A percentile compares a stretch with the other conserved stretches of the same genome.
Conservation (phyloP, 169 alveolate species). For the Eimeria falciformis region DNA sequence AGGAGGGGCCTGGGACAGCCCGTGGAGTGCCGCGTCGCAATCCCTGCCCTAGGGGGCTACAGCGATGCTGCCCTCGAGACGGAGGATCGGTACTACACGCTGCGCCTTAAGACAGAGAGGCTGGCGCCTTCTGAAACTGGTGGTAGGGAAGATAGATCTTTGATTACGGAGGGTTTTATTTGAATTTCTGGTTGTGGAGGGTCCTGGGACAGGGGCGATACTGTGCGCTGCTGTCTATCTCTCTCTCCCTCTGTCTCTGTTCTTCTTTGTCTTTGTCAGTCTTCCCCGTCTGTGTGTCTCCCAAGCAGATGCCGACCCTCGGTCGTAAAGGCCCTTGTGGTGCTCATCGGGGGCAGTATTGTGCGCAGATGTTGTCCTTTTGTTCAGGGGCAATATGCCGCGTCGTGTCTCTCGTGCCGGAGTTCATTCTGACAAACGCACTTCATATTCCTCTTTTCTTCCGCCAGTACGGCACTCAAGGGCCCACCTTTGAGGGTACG, state of each 20-base stretch:
- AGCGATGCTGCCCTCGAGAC: constrained; percentile 84
- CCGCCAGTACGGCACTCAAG: constrained; percentile 84
- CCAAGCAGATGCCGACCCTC: background rate
- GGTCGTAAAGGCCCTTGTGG: background rate
- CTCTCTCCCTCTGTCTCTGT: no score
- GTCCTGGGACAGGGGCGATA: background rate
- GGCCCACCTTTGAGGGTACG: constrained; percentile 78
- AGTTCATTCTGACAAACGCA: constrained; percentile 85
- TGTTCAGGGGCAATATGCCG: constrained; percentile 86
- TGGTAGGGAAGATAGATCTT: constrained; percentile 31
- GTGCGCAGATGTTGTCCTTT: no score
- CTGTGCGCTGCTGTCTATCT: no score
- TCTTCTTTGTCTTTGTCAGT: no score
- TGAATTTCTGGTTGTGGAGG: background rate
- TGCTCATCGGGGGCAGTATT: background rate
- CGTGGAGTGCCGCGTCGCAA: constrained; percentile 79
- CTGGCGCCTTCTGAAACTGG: constrained; percentile 84
- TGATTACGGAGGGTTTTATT: background rate
- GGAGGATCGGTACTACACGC: constrained; percentile 83
- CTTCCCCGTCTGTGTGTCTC: no score
- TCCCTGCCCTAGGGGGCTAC: constrained; percentile 90
- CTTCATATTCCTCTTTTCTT: constrained; percentile 79
- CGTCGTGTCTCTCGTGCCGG: constrained; percentile 89
- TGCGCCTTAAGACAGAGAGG: constrained; percentile 88
- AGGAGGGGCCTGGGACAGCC: constrained; percentile 50